Evolutionary conservation across 2,329 filamentous ascomycete species (phyloP), one percentile per base, ranked within the genome.

Genomic region (Meredithiella fracta): DNA sequence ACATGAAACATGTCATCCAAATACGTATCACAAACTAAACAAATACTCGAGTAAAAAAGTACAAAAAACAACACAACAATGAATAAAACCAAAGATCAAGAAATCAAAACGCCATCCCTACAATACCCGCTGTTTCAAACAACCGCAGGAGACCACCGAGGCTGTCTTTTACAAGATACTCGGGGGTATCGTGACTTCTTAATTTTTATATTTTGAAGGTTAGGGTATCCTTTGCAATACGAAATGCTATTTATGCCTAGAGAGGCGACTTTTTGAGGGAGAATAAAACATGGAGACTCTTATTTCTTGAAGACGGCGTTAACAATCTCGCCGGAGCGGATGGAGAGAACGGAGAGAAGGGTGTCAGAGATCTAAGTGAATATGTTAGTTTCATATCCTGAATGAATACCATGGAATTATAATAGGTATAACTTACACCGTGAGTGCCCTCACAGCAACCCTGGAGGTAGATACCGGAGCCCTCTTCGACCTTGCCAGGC

Each of bases 381-480:
- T 25, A 49, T 22, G 58, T 62, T 59, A 61, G 63, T 59, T 66
- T 64, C 53, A 25, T 54, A 25, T 49, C 23, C 11, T 26, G 23
- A 54, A 7, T 23, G 9, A 49, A 40, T 1, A 40, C 26, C 26
- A 37, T n/a, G 47, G 38, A 51, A 55, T 44, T 22, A 47, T 22
- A 42, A 29, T 9, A 37, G 11, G 22, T 25, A 23, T 38, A 44
- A 81, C 85, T 80, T 77, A 91, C 85, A 59, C 91, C 91, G 68
- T 97, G 91, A 34, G 89, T 94, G 60, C 76, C 80, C 72, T 97
- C 90, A 66, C 89, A 94, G 71, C 90, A 96, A 31, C 91, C 91
- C 67, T 97, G 92, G 63, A 97, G 73, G 84, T 86, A 97, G 58
- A 97, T 75, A 2, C 90, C 90, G 14, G 87, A 84, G 47, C 82